Conservation (phyloP, 805 yeast species). For the Kurtzmaniella cleridarum region DNA sequence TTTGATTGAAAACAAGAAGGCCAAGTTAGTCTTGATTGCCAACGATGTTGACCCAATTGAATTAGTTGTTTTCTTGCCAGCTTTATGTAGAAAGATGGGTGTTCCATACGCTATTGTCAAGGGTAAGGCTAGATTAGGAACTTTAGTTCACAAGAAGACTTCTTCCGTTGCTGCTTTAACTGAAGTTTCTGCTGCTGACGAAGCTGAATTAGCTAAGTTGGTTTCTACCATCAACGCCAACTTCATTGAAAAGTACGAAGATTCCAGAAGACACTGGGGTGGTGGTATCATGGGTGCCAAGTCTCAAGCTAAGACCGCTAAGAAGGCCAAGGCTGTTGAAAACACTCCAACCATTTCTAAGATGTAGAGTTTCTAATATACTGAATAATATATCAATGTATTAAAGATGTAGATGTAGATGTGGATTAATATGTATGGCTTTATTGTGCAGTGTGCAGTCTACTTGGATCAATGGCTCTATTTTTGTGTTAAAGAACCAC, state of each 20-base stretch:
- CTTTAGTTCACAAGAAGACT: constrained; percentile 95
- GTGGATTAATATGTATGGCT: background rate
- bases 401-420: background rate
- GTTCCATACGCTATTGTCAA: constrained; percentile 97
- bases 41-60: constrained; percentile 99
- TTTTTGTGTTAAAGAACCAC: too few relatives aligned
- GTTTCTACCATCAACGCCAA: constrained; percentile 90
- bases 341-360: constrained; percentile 17
- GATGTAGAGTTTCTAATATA: constrained; percentile 1
- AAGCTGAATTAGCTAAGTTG: constrained; percentile 88
- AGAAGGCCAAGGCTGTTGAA: constrained; percentile 58
- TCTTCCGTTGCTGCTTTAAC: constrained; percentile 96
- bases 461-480: too few relatives aligned
- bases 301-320: constrained; percentile 80
- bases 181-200: constrained; percentile 92
- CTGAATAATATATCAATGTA: background rate
- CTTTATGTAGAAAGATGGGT: constrained; percentile 99
- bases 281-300: constrained; percentile 98
- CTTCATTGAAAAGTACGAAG: constrained; percentile 93
- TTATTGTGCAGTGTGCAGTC: too few relatives aligned
- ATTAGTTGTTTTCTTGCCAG: constrained; percentile 95
- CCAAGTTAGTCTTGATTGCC: constrained; percentile 94
- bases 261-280: constrained; percentile 98
- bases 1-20: constrained; percentile 96
- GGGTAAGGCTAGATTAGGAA: constrained; percentile 98